Evolutionary conservation across 306 rosid species (phyloP), one percentile per base, ranked within the genome.

Genomic region (Rosa multiflora): DNA sequence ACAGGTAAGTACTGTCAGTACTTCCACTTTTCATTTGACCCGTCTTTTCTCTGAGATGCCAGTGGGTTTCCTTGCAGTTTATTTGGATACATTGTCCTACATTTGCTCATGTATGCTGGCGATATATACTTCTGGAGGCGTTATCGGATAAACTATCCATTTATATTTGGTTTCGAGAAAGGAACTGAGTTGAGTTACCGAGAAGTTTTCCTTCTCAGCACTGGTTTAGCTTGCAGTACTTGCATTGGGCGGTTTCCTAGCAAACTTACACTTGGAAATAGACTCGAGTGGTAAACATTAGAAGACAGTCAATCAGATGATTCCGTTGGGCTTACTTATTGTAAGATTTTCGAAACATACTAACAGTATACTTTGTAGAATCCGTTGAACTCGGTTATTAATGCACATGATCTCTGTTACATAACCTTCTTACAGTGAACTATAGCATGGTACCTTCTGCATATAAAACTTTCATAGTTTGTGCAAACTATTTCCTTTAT

Each of bases 21-120:
- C 8, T 17, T 71, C 9, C 58, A 61, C 6, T 32, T 14, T 61
- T 55, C 76, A 32, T 72, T 46, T 42, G 59, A 5, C 68, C 21
- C 18, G 67, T 29, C 58, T 62, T 76, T 66, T 81, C 40, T 67
- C 78, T 82, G 75, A 86, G 64, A 51, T 76, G 46, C 11, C 23
- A 67, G 47, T 17, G 63, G 58, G 55, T 75, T 86, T 77, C 75
- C 39, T 84, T 86, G 93, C 89, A 91, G 98, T 83, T 61, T 89
- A 46, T 90, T 89, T 87, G 92, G 88, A 80, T 90, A 83, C 71
- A 63, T 84, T 70, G 82, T 87, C 61, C 90, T 89, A 5, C 98
- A 91, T 80, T 79, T 93, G 91, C 87, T 91, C 78, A 74, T 88
- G 90, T 90, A 87, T 85, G 93, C 91, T n/a, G 87, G 84, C 72